Base-by-base conservation (phyloP, 306 rosid genomes). In the Spatholobus suberectus region DNA sequence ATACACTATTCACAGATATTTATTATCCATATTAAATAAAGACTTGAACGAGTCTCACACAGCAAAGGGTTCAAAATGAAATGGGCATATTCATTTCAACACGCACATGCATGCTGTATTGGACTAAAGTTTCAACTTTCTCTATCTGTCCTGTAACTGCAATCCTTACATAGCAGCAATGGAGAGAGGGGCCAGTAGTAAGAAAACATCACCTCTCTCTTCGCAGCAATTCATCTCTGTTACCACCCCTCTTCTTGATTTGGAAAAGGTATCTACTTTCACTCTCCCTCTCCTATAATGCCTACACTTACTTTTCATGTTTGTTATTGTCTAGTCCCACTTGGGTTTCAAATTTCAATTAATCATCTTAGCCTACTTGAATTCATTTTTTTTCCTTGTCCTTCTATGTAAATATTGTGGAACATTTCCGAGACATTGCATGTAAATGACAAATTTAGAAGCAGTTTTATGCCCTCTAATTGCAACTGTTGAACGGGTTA, bases 211-310 rank as follows among this genome's bases (percentile, higher is more conserved):
- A 18, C 82, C 89, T 23, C 80, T 90, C 75, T 85, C 97, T 83
- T 87, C 89, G 54, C 75, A 93, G 9, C 97, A 89, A 66, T 93
- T 91, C 88, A 85, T 93, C 69, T 93, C 98, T 24, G 77, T 82
- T 54, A 94, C 88, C 21, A 58, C 87, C 44, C 98, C 99, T 87
- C 98, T 96, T 44, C 84, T 93, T 74, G 96, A 96, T 85, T 79
- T 92, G 82, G 98, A 93, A 87, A 93, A 96, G 96, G 99, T 93
- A 38, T 35, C 55, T 44, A 41, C 43, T 43, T 26, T 54, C 17
- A 73, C 11, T 81, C 23, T 21, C 10, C 24, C 54, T 8, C 78
- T 71, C 63, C 67, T 34, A 17, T 40, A 76, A 23, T 46, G 44
- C 67, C 2, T 21, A 4, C 26, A 41, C 55, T 62, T 77, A 52